Base-by-base conservation (phyloP, 192 early-diverging fungal genomes). In the Coemansia aciculifera region DNA sequence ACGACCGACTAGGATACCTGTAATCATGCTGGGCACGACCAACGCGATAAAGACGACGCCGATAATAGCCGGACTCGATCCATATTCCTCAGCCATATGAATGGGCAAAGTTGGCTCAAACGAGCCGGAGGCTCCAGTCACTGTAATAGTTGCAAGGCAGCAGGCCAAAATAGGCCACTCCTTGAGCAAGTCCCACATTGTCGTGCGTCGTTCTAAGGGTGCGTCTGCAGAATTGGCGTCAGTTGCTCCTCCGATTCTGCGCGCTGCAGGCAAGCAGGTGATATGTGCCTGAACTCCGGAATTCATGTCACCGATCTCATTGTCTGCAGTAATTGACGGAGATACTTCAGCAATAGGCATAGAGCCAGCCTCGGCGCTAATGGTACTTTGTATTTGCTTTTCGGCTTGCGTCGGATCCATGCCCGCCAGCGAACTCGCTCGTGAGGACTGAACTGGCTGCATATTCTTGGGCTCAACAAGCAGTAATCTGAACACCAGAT, bases 21-120 rank as follows among this genome's bases (percentile, higher is more conserved):
- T 73, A 34, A 91, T 66, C 36, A 87, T 81, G 40, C 87, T 89
- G 21, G 92, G 92, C 23, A 92, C 72, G 5, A 92, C 87, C 48
- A 93, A 83, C 1, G 89, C 82, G 2, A 88, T 81, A 67, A 90
- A 90, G 21, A 94, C 78, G 10, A 90, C 49, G 44, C 77, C 73
- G 10, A 85, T 76, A 10, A 73, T 29, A 3, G 64, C 62, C 5
- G 74, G 42, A 36, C 42, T 74, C 11, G 66, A 52, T 31, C 68
- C 59, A 66, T 71, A 85, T 48, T 67, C 60, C 12, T 77, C 67
- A n/a, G 8, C 11, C 44, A 85, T 65, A 43, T 75, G 64, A 34
- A 81, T 69, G 4, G 84, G 84, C 62, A 85, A 60, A 2, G 72
- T 74, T 1, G 84, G 79, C 59, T 85, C 84, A 23, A 85, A 70